Percentiles rank a stretch among this genome's conserved stretches.
These are phyloP conservation scores for Trypanosoma avium DNA, from an alignment of 208 protist genomes.

Conservation along the genomic window DNA sequence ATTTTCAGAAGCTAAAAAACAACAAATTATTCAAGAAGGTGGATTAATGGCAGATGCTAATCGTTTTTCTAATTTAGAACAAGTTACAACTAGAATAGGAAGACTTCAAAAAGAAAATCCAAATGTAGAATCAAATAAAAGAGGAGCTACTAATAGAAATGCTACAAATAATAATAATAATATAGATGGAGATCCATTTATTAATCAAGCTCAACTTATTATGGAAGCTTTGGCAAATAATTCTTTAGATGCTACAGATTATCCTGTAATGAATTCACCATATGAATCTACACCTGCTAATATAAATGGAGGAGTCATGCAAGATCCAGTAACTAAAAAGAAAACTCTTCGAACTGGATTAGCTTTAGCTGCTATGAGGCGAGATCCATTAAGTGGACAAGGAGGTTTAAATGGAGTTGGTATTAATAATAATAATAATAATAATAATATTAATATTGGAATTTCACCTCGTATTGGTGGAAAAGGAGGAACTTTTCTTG, in stretches of 20 bases:
- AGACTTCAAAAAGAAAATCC: background rate
- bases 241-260: constrained; percentile 57
- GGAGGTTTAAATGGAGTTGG: background rate
- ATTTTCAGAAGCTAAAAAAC: constrained; percentile 63
- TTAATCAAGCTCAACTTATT: constrained; percentile 59
- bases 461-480: constrained; percentile 21
- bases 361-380: constrained; percentile 5
- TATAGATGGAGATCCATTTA: constrained; percentile 31
- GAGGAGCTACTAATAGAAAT: background rate
- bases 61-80: constrained; percentile 39
- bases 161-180: background rate
- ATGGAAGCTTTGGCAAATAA: constrained; percentile 50
- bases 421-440: background rate
- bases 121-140: background rate
- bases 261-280: constrained; percentile 44
- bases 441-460: background rate
- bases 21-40: constrained; percentile 54
- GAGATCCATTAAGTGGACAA: background rate
- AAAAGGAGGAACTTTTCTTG: background rate
- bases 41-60: constrained; percentile 42
- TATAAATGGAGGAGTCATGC: background rate
- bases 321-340: background rate
- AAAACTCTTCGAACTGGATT: constrained; percentile 14
- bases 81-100: constrained; percentile 27
- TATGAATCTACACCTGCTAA: constrained; percentile 4